phyloP scores from a whole-genome alignment of 495 filamentous ascomycete genomes.

The Penicillium lividum region DNA sequence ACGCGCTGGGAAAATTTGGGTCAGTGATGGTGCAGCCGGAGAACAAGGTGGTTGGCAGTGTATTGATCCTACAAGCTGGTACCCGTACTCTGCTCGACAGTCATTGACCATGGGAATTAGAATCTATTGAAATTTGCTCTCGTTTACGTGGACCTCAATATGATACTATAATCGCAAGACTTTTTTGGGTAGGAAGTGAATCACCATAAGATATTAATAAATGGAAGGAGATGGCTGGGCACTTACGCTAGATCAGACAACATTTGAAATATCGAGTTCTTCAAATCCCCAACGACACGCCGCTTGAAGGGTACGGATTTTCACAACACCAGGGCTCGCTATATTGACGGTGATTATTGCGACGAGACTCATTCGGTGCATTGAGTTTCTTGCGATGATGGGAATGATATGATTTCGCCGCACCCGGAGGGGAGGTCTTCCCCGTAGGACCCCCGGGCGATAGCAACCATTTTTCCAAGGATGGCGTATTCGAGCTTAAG shows the following conservation, averaged over 20 bases:
- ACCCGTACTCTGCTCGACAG: not conserved
- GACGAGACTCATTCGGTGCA: not conserved
- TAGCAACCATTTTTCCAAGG: conserved; percentile 48
- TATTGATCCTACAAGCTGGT: conserved; percentile 77
- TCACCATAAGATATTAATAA: not conserved
- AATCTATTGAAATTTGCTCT: not conserved
- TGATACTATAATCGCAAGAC: not conserved
- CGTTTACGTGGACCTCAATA: not conserved
- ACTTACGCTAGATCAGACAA: not conserved
- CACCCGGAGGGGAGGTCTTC: conserved; percentile 20
- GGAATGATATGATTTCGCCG: conserved; percentile 19
- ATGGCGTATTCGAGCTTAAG: conserved; percentile 56
- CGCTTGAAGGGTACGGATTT: conserved; percentile 6
- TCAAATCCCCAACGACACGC: conserved; percentile 8
- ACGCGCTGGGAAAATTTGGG: conserved; percentile 67
- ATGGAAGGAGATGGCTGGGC: not conserved
- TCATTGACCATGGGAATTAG: not conserved
- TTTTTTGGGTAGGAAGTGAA: not conserved
- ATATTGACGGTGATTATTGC: conserved; percentile 9
- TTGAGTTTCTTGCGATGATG: conserved; percentile 8
- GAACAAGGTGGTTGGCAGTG: conserved; percentile 63
- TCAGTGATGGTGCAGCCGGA: conserved; percentile 59
- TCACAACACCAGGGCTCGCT: conserved; percentile 23
- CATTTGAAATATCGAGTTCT: not conserved
- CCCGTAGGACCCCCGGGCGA: conserved; percentile 22